Conservation (phyloP, 495 filamentous ascomycete genomes). For the Thozetella sp. region DNA sequence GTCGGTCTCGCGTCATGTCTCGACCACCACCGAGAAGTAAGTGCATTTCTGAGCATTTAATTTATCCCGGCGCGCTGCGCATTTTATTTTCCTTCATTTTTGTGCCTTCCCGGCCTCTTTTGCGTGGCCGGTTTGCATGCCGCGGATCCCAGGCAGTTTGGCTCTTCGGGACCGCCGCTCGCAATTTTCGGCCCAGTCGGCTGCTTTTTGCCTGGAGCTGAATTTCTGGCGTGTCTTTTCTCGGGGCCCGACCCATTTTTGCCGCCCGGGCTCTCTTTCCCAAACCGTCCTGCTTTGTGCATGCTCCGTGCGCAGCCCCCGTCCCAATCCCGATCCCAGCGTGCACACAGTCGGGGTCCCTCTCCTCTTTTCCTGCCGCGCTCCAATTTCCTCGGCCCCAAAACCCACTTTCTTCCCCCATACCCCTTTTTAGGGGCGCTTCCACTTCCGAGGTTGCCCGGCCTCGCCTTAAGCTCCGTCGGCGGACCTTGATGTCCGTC, state of each 20-base stretch:
- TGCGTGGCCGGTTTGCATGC: conserved; percentile 6
- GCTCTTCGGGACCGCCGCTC: conserved; percentile 5
- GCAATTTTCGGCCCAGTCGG: conserved; percentile 4
- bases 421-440: neutral
- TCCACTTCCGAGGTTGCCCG: neutral
- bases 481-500: neutral
- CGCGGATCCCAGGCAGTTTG: conserved; percentile 15
- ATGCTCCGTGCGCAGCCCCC: conserved; percentile 29
- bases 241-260: conserved; percentile 21
- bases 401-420: conserved; percentile 1
- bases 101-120: conserved; percentile 5
- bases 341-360: neutral
- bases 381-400: neutral
- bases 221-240: neutral
- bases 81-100: conserved; percentile 6
- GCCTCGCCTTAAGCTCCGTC: neutral
- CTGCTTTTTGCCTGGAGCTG: conserved; percentile 2
- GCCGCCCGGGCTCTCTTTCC: conserved; percentile 29
- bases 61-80: neutral
- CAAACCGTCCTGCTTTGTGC: conserved; percentile 22
- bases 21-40: conserved; percentile 46
- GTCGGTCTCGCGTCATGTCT: conserved; percentile 42
- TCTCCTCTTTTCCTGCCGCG: neutral
- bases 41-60: conserved; percentile 22
- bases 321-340: conserved; percentile 18